These are phyloP conservation scores for Physaria fendleri DNA, from an alignment of 345 rosid genomes.

Conservation along the genomic window DNA sequence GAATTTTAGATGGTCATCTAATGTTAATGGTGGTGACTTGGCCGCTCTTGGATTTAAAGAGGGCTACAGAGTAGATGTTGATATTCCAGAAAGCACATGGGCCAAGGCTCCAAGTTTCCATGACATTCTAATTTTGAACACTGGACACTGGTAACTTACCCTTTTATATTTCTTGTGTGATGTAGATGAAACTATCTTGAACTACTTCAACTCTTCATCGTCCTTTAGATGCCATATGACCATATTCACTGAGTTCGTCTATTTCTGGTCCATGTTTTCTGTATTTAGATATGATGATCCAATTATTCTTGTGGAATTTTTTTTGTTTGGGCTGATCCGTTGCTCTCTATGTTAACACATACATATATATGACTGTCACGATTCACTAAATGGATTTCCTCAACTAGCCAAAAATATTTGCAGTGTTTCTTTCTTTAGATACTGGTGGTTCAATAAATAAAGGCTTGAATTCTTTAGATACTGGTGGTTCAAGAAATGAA, in stretches of 20 bases:
- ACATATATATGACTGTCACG: not conserved
- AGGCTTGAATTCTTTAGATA: not conserved
- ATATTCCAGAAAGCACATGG: slow-evolving; percentile 88
- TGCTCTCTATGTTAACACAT: not conserved
- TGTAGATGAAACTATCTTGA: not conserved
- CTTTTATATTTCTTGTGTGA: not conserved
- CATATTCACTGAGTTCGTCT: not conserved
- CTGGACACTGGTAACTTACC: slow-evolving; percentile 75
- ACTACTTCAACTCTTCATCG: not conserved
- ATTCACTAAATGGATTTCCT: not conserved
- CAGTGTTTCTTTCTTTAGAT: not conserved
- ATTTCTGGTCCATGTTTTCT: slow-evolving; percentile 1
- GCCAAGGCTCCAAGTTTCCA: slow-evolving; percentile 69
- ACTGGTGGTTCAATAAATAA: not conserved
- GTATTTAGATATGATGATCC: not conserved
- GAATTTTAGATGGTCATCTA: slow-evolving; percentile 63
- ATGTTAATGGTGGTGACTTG: slow-evolving; percentile 55
- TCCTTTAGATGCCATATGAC: not conserved
- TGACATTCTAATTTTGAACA: slow-evolving; percentile 66
- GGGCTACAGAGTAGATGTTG: slow-evolving; percentile 86
- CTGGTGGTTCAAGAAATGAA: too few relatives aligned
- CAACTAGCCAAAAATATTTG: not conserved
- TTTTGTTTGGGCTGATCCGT: not conserved
- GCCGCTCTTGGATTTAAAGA: slow-evolving; percentile 79
- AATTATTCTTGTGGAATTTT: not conserved